Percentiles rank a stretch among this genome's conserved stretches.
Evolutionary conservation across 257 asterid genomes (phyloP).

Genomic region (Solanum chmielewskii): DNA sequence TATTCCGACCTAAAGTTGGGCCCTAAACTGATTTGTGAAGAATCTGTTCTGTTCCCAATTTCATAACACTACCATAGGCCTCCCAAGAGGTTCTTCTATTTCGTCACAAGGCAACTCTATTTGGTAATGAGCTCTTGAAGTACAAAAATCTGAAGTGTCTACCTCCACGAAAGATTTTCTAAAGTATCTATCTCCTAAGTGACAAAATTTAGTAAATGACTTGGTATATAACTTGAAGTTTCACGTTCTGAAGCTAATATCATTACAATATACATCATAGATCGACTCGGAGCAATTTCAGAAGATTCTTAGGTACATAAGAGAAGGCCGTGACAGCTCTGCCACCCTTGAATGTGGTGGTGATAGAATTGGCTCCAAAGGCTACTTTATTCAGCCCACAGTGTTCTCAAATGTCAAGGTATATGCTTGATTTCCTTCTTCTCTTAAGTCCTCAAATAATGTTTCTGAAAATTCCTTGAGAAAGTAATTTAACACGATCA

Average conservation of each 20-base stretch:
- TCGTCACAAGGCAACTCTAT: not conserved
- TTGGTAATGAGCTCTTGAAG: not conserved
- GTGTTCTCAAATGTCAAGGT: slow-evolving; percentile 78
- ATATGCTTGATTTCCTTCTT: not conserved
- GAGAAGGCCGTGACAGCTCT: slow-evolving; percentile 43
- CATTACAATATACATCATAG: slow-evolving; percentile 11
- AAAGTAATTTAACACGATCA: not conserved
- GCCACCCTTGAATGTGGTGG: slow-evolving; percentile 80
- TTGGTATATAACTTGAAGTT: not conserved
- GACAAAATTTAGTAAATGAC: not conserved
- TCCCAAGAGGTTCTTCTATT: not conserved
- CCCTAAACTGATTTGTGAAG: not conserved
- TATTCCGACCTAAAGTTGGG: not conserved
- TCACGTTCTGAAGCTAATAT: not conserved
- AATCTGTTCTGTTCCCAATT: not conserved
- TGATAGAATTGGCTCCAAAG: slow-evolving; percentile 47
- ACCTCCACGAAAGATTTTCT: not conserved
- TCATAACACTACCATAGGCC: not conserved
- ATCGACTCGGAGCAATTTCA: slow-evolving; percentile 57
- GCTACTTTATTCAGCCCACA: slow-evolving; percentile 67
- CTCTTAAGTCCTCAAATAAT: not conserved
- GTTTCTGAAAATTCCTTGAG: not conserved
- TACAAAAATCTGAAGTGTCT: not conserved
- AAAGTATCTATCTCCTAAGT: not conserved
- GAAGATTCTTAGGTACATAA: slow-evolving; percentile 58